Conservation (phyloP, 768 basidiomycete genomes). For the Obba rivulosa region DNA sequence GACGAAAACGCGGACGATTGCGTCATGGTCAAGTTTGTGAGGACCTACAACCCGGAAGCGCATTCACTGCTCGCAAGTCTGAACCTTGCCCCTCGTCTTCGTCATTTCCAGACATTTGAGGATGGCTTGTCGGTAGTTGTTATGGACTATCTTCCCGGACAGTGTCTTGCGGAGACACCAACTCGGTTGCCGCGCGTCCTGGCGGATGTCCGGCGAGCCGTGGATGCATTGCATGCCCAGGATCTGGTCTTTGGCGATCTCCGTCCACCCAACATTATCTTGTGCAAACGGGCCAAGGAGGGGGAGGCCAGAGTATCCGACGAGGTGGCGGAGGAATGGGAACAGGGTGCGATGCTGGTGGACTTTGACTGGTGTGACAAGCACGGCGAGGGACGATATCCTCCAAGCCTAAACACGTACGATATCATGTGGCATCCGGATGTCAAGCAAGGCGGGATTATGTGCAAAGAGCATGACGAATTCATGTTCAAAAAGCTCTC, state of each 20-base stretch:
- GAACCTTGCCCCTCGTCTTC: too few species aligned
- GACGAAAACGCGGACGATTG: background rate
- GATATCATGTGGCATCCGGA: too few species aligned
- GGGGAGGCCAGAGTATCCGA: too few species aligned
- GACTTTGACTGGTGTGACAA: slow-evolving; percentile 7
- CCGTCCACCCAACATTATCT: slow-evolving; percentile 18
- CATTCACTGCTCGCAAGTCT: slow-evolving; percentile 5
- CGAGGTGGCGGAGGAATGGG: too few species aligned
- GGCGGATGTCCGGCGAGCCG: slow-evolving; percentile 2
- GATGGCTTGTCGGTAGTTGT: too few species aligned
- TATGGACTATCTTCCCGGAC: slow-evolving; percentile 10
- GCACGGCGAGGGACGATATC: slow-evolving; percentile 5
- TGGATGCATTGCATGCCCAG: slow-evolving; percentile 10
- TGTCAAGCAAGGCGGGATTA: too few species aligned
- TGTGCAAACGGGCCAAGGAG: too few species aligned
- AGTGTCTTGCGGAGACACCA: background rate
- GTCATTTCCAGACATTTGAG: too few species aligned
- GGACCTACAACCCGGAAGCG: slow-evolving; percentile 2
- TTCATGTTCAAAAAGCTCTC: too few species aligned
- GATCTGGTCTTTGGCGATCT: slow-evolving; percentile 28
- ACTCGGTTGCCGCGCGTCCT: background rate
- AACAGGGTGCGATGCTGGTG: background rate
- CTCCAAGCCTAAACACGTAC: too few species aligned
- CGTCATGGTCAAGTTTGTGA: too few species aligned
- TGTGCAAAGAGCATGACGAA: too few species aligned